These are phyloP conservation scores for Fusarium veterinarium DNA, from an alignment of 2,329 filamentous ascomycete species.

Conservation along the genomic window DNA sequence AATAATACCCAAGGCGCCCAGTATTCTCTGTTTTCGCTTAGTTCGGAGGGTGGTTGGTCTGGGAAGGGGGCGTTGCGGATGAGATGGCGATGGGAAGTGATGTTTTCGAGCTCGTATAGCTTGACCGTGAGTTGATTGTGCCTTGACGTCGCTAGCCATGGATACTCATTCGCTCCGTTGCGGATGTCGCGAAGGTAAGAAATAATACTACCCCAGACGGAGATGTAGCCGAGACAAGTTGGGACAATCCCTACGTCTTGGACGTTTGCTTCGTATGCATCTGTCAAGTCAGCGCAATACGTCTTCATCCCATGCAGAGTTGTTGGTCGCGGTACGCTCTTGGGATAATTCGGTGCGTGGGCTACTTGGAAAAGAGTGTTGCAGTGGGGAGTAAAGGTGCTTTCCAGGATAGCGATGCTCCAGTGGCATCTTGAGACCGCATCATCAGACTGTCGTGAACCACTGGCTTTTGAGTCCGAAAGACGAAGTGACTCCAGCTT, in stretches of 20 bases:
- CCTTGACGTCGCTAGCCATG: slow-evolving; percentile 34
- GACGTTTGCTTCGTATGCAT: slow-evolving; percentile 28
- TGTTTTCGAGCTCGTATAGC: slow-evolving; percentile 38
- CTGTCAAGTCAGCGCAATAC: slow-evolving; percentile 35
- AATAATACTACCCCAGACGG: slow-evolving; percentile 32
- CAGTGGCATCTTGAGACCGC: slow-evolving; percentile 30
- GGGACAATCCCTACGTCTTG: slow-evolving; percentile 23
- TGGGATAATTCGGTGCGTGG: slow-evolving; percentile 20
- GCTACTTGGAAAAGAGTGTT: background rate
- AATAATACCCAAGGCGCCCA: slow-evolving; percentile 38
- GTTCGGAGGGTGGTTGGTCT: slow-evolving; percentile 17
- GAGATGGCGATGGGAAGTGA: slow-evolving; percentile 27
- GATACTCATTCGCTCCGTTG: slow-evolving; percentile 29
- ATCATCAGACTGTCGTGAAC: background rate
- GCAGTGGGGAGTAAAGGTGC: slow-evolving; percentile 23
- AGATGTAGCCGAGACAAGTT: slow-evolving; percentile 8
- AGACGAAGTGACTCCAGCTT: slow-evolving; percentile 35
- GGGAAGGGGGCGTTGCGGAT: slow-evolving; percentile 39
- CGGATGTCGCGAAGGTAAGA: slow-evolving; percentile 39
- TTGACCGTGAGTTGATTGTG: slow-evolving; percentile 35
- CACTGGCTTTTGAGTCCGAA: background rate
- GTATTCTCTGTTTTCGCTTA: slow-evolving; percentile 32
- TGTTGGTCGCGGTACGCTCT: slow-evolving; percentile 18
- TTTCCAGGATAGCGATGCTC: slow-evolving; percentile 34
- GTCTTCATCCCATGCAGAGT: slow-evolving; percentile 28